Conservation (phyloP, 257 asterid genomes). For the Buddleja alternifolia region DNA sequence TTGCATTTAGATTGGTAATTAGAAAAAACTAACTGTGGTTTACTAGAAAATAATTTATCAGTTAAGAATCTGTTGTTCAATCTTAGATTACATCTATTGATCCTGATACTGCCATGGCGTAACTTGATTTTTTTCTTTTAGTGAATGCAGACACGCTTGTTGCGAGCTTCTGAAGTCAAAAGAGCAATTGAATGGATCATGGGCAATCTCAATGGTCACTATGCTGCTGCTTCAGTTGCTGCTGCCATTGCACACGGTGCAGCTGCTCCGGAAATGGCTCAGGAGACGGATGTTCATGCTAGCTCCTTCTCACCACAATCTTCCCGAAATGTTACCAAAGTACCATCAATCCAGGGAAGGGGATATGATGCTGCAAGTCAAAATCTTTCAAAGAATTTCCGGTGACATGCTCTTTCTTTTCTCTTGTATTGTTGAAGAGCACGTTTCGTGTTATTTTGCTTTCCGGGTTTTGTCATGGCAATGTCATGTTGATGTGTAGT, state of each 20-base stretch:
- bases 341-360: slow-evolving; percentile 52
- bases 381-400: slow-evolving; percentile 71
- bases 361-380: slow-evolving; percentile 69
- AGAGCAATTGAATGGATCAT: slow-evolving; percentile 93
- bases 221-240: slow-evolving; percentile 98
- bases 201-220: slow-evolving; percentile 92
- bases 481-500: not conserved
- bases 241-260: slow-evolving; percentile 99
- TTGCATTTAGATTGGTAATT: too few relatives aligned
- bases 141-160: slow-evolving; percentile 97
- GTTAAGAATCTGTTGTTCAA: slow-evolving; percentile 1
- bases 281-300: slow-evolving; percentile 54
- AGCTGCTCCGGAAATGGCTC: slow-evolving; percentile 68
- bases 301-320: slow-evolving; percentile 55
- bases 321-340: slow-evolving; percentile 48
- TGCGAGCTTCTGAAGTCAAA: slow-evolving; percentile 94
- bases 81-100: slow-evolving; percentile 17
- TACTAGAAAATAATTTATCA: not conserved
- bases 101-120: slow-evolving; percentile 47
- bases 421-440: slow-evolving; percentile 19
- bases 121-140: slow-evolving; percentile 79
- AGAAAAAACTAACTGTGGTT: not conserved
- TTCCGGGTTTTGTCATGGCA: slow-evolving; percentile 4
- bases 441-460: not conserved
- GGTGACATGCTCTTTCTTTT: slow-evolving; percentile 51